Evolutionary conservation across 345 rosid species (phyloP).

Genomic region (Alliaria petiolata): DNA sequence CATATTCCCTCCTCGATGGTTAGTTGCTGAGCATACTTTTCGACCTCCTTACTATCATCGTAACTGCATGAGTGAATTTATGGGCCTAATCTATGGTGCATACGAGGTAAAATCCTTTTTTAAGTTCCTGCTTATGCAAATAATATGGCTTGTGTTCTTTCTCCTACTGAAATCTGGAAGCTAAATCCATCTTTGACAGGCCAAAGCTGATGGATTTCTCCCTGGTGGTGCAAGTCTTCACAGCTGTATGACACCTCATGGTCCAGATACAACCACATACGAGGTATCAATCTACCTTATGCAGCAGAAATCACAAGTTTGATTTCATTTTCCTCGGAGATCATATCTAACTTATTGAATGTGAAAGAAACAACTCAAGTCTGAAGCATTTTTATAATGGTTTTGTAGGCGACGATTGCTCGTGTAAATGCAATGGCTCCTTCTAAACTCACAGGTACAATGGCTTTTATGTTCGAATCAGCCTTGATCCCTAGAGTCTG

Average conservation of each 20-base stretch:
- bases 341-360: neutral
- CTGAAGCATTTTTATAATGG: neutral
- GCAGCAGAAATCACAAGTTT: neutral
- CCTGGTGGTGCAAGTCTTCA: conserved; percentile 97
- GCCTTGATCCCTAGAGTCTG: conserved; percentile 85
- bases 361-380: neutral
- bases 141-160: neutral
- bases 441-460: conserved; percentile 57
- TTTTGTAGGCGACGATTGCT: conserved; percentile 59
- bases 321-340: neutral
- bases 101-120: conserved; percentile 61
- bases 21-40: conserved; percentile 96
- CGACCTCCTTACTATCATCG: conserved; percentile 97
- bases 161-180: neutral
- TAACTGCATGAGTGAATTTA: conserved; percentile 99
- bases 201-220: conserved; percentile 93
- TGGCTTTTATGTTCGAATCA: conserved; percentile 98
- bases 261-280: conserved; percentile 88
- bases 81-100: conserved; percentile 90
- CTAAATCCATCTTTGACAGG: conserved; percentile 42
- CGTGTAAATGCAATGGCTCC: conserved; percentile 64
- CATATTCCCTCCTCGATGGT: conserved; percentile 93
- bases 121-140: neutral
- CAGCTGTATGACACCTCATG: conserved; percentile 98
- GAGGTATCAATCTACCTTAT: conserved; percentile 53